phyloP scores from a whole-genome alignment of 257 asterid genomes.

The Thymus mandschuricus region DNA sequence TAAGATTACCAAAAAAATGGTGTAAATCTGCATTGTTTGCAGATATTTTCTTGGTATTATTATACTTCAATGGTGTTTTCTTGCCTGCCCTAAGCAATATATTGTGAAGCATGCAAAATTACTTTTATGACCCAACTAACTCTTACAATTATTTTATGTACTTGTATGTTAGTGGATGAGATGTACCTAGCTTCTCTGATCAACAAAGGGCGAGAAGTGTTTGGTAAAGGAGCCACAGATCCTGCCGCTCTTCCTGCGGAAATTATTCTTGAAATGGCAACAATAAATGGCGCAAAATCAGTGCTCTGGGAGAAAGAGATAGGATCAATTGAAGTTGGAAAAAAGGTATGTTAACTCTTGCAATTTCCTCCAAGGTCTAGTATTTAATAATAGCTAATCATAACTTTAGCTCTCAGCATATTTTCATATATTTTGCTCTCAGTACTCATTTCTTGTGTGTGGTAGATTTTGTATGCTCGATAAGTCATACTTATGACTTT shows the following conservation, averaged over 20 bases:
- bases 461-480: too few relatives aligned
- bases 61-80: not conserved
- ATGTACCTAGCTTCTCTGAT: constrained; percentile 88
- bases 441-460: too few relatives aligned
- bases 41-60: not conserved
- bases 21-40: not conserved
- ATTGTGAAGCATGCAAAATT: not conserved
- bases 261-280: constrained; percentile 74
- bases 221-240: constrained; percentile 57
- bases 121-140: not conserved
- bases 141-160: not conserved
- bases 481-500: too few relatives aligned
- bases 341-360: constrained; percentile 52
- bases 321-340: constrained; percentile 79
- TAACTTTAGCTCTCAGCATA: not conserved
- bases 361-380: not conserved
- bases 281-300: constrained; percentile 72
- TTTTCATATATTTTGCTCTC: too few relatives aligned
- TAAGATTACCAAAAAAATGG: not conserved
- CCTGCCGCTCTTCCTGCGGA: constrained; percentile 81
- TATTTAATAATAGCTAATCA: not conserved
- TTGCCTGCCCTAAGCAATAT: not conserved
- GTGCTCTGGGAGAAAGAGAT: constrained; percentile 80
- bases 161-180: constrained; percentile 65
- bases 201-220: constrained; percentile 81